These are phyloP conservation scores for Diatrype stigma DNA, from an alignment of 2,329 filamentous ascomycete species.

Conservation along the genomic window DNA sequence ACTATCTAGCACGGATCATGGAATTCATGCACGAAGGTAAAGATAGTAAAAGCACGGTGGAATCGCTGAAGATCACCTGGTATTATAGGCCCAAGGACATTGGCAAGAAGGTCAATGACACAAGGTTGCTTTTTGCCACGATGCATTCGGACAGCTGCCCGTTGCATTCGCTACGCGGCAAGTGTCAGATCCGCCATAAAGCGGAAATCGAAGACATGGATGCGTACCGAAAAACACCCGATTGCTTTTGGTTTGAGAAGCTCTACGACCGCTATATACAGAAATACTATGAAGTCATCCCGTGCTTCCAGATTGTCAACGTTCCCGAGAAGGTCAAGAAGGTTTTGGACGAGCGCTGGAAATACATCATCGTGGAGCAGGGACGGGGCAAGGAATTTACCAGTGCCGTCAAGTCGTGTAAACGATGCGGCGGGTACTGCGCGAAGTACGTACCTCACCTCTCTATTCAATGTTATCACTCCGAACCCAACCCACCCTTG, in stretches of 20 bases:
- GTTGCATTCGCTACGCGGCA: constrained; percentile 85
- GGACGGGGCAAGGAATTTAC: constrained; percentile 93
- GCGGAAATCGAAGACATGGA: constrained; percentile 81
- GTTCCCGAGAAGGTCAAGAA: constrained; percentile 93
- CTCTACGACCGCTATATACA: constrained; percentile 98
- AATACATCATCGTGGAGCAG: constrained; percentile 90
- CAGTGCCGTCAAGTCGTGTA: constrained; percentile 93
- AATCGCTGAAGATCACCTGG: constrained; percentile 93
- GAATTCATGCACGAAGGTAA: constrained; percentile 87
- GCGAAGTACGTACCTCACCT: constrained; percentile 63
- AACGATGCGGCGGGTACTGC: constrained; percentile 85
- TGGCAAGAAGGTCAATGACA: constrained; percentile 85
- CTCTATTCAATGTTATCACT: constrained; percentile 6
- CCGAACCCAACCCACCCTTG: constrained; percentile 8
- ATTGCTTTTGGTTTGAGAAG: constrained; percentile 96
- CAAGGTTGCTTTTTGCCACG: constrained; percentile 85
- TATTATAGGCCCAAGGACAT: constrained; percentile 97
- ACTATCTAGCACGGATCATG: constrained; percentile 97
- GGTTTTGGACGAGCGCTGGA: constrained; percentile 94
- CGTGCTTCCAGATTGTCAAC: constrained; percentile 88
- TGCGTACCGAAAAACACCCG: constrained; percentile 75
- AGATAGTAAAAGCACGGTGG: constrained; percentile 67
- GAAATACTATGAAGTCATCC: constrained; percentile 95
- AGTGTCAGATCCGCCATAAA: constrained; percentile 85
- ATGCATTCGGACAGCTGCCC: constrained; percentile 99